Percentiles rank a stretch among this genome's conserved stretches.
These are phyloP conservation scores for Leccinum pachyderme DNA, from an alignment of 1,284 basidiomycete genomes.

Conservation along the genomic window DNA sequence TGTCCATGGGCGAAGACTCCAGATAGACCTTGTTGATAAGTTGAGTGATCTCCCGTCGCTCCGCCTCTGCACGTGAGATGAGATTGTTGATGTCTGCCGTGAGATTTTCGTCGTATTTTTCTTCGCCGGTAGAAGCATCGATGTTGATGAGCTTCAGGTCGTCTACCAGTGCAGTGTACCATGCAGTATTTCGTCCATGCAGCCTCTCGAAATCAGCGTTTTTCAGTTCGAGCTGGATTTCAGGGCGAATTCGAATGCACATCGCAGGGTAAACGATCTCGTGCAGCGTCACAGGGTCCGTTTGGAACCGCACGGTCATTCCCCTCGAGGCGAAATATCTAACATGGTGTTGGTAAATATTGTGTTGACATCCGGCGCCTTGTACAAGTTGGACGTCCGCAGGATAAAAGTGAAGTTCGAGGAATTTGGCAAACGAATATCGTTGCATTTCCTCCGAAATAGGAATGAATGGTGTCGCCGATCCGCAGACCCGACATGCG, in stretches of 20 bases:
- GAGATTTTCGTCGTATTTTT: conserved; percentile 61
- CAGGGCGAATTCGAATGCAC: conserved; percentile 79
- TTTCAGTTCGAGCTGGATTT: conserved; percentile 85
- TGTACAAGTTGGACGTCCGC: conserved; percentile 80
- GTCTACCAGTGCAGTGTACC: conserved; percentile 70
- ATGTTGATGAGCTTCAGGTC: conserved; percentile 73
- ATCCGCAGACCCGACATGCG: conserved; percentile 81
- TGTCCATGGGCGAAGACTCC: conserved; percentile 79
- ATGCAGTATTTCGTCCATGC: conserved; percentile 67
- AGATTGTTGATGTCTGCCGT: conserved; percentile 63
- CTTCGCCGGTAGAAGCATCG: conserved; percentile 75
- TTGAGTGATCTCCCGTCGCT: conserved; percentile 72
- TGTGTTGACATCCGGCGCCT: conserved; percentile 87
- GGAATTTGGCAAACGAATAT: conserved; percentile 91
- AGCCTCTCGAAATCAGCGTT: conserved; percentile 85
- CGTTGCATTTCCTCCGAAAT: conserved; percentile 92
- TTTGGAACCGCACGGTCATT: conserved; percentile 89
- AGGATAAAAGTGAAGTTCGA: conserved; percentile 91
- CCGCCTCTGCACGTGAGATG: conserved; percentile 69
- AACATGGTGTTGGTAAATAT: conserved; percentile 91
- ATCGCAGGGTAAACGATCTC: conserved; percentile 92
- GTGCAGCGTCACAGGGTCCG: conserved; percentile 79
- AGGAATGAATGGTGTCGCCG: conserved; percentile 83
- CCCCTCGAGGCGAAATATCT: conserved; percentile 86
- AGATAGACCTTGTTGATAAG: conserved; percentile 81